Evolutionary conservation across 306 rosid species (phyloP), one percentile per base, ranked within the genome.

Genomic region (Cicer chorassanicum): DNA sequence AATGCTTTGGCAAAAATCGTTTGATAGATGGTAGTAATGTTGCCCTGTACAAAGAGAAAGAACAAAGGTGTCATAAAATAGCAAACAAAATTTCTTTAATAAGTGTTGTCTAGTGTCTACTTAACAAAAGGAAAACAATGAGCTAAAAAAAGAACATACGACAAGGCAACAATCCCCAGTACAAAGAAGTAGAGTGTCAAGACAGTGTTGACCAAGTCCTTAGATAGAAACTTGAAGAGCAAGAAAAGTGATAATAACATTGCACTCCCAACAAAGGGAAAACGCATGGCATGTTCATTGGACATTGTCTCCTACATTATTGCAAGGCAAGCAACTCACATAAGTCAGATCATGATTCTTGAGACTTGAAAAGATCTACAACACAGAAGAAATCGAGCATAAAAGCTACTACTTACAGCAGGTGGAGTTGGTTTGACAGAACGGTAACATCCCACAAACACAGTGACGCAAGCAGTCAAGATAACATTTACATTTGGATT

Each of bases 361-460:
- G 21, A 49, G 42, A 46, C 64, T 50, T 13, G 40, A 48, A 65
- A 56, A 50, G 9, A 14, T 4, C 29, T 14, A 63, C 55, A 50
- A 9, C 3, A 56, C 18, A 59, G 2, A 73, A 45, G 65, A 57
- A 21, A 61, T 56, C 2, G 7, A 16, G 80, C 51, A 76, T n/a
- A 67, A 45, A 44, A 43, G 49, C 55, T 6, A 46, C 63, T 38
- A 79, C 97, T 88, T 81, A 95, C 99, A 29, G 97, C 24, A 70
- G 98, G 98, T 0, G 99, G 99, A 76, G 99, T 95, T 68, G 98
- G 90, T 81, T 95, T 95, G 84, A 95, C 98, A 1, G 99, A 95
- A 70, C 99, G 93, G 78, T 86, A 89, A 80, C 99, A 95, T 55
- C 99, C 99, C 81, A 95, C 99, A 24, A 75, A 92, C 82, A 95